Base-by-base conservation (phyloP, 1,139 yeast genomes). In the Diutina pseudorugosa region DNA sequence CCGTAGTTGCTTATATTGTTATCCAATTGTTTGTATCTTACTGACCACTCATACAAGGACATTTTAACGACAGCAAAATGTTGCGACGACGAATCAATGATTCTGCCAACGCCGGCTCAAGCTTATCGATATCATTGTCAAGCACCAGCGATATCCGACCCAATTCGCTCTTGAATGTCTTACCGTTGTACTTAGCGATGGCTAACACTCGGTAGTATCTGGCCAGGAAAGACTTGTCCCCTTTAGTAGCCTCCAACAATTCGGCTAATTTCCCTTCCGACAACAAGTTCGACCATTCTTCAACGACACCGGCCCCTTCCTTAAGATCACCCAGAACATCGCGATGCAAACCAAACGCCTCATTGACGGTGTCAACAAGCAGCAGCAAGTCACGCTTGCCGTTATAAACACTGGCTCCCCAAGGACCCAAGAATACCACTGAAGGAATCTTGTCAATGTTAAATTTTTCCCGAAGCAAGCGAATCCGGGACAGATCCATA, bases 361-460 rank as follows among this genome's bases (percentile, higher is more conserved):
- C 64, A 61, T 84, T 83, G 52, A 86, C 68, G 59, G 71, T 78
- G 2, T 64, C 62, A 18, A 81, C 71, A 47, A 88, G 66, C 19
- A 65, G 67, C 1, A 66, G 68, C 36, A 80, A 56, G 12, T 66
- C 63, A 52, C 82, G 70, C 16, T 69, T 72, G 2, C 80, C 80
- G 59, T 57, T 69, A 76, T 30, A 59, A 48, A 8, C 18, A 64
- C 60, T 43, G 82, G 82, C 14, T 68, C 64, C 21, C 71, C 69
- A 71, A 64, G 8, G 74, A 53, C 66, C 69, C 59, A 83, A 75
- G 54, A 68, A 76, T 44, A 82, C 59, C 25, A 84, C 65, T 1
- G 83, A 74, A 14, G 91, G 93, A 61, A 71, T 75, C 2, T 70
- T 66, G 8, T 65, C 58, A 52, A 84, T 65, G 1, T 67, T 70